Base-by-base conservation (phyloP, 2,329 filamentous ascomycete genomes). In the Epichloe gansuensis region DNA sequence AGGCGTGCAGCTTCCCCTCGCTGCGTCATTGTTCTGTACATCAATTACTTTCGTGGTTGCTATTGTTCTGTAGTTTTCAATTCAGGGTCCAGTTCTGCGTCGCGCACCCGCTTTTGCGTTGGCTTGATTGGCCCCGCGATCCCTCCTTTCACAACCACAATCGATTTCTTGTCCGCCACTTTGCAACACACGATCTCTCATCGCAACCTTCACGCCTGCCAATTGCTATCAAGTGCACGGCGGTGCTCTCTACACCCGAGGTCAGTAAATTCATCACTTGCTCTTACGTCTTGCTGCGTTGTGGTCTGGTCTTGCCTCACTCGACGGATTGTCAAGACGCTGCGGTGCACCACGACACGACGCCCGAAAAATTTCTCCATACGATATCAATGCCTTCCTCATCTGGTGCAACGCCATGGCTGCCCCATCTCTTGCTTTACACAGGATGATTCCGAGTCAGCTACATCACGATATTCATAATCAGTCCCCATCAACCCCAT, bases 131-230 rank as follows among this genome's bases (percentile, higher is more conserved):
- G 52, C 49, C 52, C 52, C 44, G 25, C 52, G 44, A 39, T 53
- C 35, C 17, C 49, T 51, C 52, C 52, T 51, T 51, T 53, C 13
- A 41, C 48, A 38, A 51, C 52, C 48, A 53, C 49, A 48, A 46
- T 48, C 35, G 21, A 45, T 27, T 40, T 49, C 47, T 53, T 31
- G 49, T 44, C 52, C 45, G 52, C 52, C 52, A 53, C 52, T 36
- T 47, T 27, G 27, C 41, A 35, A 44, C 31, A 44, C 41, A 15
- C 31, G 34, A 27, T 27, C 9, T 31, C 31, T 11, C 42, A 50
- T 42, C 31, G 38, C 51, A 40, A 21, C 39, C 43, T 5, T 11
- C 7, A 39, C 34, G 38, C 38, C 42, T 12, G 31, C 12, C 17
- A 23, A 40, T 42, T 44, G 38, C 17, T 35, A 4, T 34, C 3